Evolutionary conservation across 1,284 basidiomycete species (phyloP).

Genomic region (Rhodotorula sp.): DNA sequence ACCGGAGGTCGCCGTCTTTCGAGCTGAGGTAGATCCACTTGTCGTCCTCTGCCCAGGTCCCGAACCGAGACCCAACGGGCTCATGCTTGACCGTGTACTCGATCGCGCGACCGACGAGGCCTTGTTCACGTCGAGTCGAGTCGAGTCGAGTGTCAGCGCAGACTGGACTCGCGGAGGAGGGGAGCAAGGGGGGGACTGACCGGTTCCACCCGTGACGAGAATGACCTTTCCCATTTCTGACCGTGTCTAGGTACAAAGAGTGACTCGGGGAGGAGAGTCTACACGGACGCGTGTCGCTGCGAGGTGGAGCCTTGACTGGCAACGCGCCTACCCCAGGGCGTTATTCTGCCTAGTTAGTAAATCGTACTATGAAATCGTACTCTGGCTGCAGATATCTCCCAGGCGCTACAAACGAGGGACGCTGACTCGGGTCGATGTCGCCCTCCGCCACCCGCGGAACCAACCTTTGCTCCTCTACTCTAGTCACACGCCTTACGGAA

Average conservation of each 20-base stretch:
- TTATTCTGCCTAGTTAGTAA: no score
- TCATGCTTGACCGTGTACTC: conserved; percentile 74
- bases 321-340: no score
- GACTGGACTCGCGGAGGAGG: not conserved
- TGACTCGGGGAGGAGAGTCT: not conserved
- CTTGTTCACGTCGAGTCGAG: conserved; percentile 50
- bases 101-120: conserved; percentile 80
- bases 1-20: conserved; percentile 65
- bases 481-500: not conserved
- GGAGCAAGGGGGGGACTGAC: not conserved
- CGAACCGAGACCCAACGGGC: conserved; percentile 70
- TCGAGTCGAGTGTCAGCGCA: not conserved
- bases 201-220: conserved; percentile 64
- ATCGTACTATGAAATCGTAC: no score
- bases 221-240: conserved; percentile 18
- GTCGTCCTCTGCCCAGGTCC: conserved; percentile 65
- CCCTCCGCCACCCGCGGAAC: not conserved
- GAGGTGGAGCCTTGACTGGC: no score
- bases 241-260: no score
- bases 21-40: conserved; percentile 79
- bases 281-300: not conserved
- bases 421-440: not conserved
- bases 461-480: not conserved
- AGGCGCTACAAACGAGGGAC: no score
- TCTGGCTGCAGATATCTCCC: no score